Evolutionary conservation across 495 filamentous ascomycete species (phyloP), one percentile per base, ranked within the genome.

Genomic region (Xylaria nigripes): DNA sequence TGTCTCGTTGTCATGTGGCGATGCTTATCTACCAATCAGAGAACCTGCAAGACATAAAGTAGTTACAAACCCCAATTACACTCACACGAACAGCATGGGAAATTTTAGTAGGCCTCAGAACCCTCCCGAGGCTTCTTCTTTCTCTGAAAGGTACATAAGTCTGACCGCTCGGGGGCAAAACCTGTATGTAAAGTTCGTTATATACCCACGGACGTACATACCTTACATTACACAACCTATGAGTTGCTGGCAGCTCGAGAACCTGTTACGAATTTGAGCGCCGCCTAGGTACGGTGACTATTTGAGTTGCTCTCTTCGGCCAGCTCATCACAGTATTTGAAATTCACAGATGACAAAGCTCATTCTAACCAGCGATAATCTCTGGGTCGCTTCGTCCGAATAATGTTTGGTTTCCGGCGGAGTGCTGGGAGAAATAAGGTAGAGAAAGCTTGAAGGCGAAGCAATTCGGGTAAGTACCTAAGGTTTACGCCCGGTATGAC

Each of bases 61-160:
- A 27, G 25, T n/a, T n/a, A 38, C 30, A 13, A 27, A 22, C n/a
- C 27, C 18, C 45, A 30, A 54, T 54, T 44, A 29, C 44, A 41
- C 34, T 22, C 21, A 54, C 51, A 44, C 47, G 27, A 54, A 54
- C 42, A 32, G n/a, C n/a, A n/a, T n/a, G n/a, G n/a, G n/a, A n/a
- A n/a, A n/a, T n/a, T n/a, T n/a, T n/a, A 54, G 15, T 36, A 48
- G 44, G 46, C 29, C 41, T 29, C 44, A 32, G 41, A 6, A 54
- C 48, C 32, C 27, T 54, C 51, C 51, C 32, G 51, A 47, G 47
- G 32, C 41, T 16, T 25, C 45, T 21, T 22, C 32, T 22, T 36
- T 29, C 27, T 29, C 27, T 4, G 27, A 29, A 29, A 4, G 9
- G 16, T 25, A 54, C 30, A 32, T 40, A 23, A 38, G 45, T 32